phyloP scores from a whole-genome alignment of 352 stramenopile genomes.

The Salisapilia sapeloensis region DNA sequence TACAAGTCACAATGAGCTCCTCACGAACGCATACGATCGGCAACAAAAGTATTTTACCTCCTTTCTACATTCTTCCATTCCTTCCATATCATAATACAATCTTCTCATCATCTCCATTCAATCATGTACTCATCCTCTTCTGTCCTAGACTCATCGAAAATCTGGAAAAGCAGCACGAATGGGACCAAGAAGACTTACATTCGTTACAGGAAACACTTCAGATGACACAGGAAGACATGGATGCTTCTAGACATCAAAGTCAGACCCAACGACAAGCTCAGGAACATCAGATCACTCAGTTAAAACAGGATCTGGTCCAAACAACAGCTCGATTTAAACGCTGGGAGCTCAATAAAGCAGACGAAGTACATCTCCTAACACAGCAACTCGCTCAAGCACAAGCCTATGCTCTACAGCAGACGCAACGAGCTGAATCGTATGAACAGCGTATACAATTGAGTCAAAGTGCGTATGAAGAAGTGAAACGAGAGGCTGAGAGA shows the following conservation, averaged over 20 bases:
- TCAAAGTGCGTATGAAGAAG: no score
- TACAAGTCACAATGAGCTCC: slow-evolving; percentile 28
- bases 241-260: slow-evolving; percentile 3
- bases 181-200: slow-evolving; percentile 4
- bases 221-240: slow-evolving; percentile 4
- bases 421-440: slow-evolving; percentile 16
- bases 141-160: slow-evolving; percentile 3
- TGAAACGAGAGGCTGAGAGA: no score
- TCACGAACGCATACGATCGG: slow-evolving; percentile 5
- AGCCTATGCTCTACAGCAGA: slow-evolving; percentile 9
- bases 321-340: slow-evolving; percentile 27
- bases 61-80: not conserved
- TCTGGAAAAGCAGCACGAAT: slow-evolving; percentile 5
- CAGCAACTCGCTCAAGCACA: slow-evolving; percentile 13
- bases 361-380: slow-evolving; percentile 14
- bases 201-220: slow-evolving; percentile 9
- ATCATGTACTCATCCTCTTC: no score
- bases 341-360: slow-evolving; percentile 6
- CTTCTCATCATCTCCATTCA: no score
- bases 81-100: no score
- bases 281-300: slow-evolving; percentile 10
- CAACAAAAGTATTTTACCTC: slow-evolving; percentile 4
- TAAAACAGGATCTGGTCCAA: slow-evolving; percentile 23
- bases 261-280: slow-evolving; percentile 10
- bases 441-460: slow-evolving; percentile 19